Evolutionary conservation across 129 eudicot species (phyloP), one percentile per base, ranked within the genome.

Genomic region (Deinandra increscens): DNA sequence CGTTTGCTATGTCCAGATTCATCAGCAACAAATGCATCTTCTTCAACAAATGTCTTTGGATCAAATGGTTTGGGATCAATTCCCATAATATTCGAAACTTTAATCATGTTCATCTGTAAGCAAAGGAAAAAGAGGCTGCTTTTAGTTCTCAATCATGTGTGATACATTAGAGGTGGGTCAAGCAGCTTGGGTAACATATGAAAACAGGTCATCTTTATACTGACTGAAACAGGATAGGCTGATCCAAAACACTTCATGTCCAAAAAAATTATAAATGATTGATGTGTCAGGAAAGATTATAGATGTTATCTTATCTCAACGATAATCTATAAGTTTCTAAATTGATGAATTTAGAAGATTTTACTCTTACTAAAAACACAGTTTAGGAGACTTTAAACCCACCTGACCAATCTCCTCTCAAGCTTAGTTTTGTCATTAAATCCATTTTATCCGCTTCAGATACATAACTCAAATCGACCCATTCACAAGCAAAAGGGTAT

Each of bases 31-130:
- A 87, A 82, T 31, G 76, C 79, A 70, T 90, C 99, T 78, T 94
- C 97, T 77, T 94, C 99, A 72, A 85, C 96, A 79, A 81, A 94
- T 14, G 97, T 85, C 78, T 89, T 81, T 11, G 91, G 97, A 81
- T 94, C 96, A 79, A 94, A 94, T 18, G 97, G 99, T 72, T 89
- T 90, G n/a, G 96, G 87, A 74, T 94, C 97, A 64, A 94, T 80
- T 45, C 99, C 99, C 99, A 94, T 94, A 64, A 94, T 94, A 69
- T 94, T 94, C 26, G 99, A 94, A 63, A 94, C 99, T 62, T 91
- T 89, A 41, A 94, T 94, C 85, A 94, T 82, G 64, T 90, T 85
- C 99, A 94, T 94, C 99, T 94, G 96, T 85, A 84, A 59, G 72
- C 43, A 71, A 50, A 22, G 62, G 38, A 44, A 48, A 64, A 45